A percentile compares a stretch with the other conserved stretches of the same genome.
phyloP scores from a whole-genome alignment of 1,284 basidiomycete genomes.

The Puccinia horiana region DNA sequence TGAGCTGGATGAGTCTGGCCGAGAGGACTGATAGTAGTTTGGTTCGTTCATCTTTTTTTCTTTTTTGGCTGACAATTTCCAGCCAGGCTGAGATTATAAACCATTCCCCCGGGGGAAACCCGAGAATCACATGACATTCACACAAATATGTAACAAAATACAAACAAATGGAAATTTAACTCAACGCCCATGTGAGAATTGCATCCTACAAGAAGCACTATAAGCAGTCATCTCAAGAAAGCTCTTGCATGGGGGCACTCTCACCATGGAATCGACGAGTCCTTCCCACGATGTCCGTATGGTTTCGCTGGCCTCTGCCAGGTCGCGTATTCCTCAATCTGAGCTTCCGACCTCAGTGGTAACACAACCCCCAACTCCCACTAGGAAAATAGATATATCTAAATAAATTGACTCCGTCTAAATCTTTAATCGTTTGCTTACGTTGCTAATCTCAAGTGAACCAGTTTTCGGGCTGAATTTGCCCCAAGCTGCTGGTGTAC shows the following conservation, averaged over 20 bases:
- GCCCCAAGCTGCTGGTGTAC: constrained; percentile 49
- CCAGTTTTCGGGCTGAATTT: constrained; percentile 2
- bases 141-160: not conserved
- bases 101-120: not conserved
- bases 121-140: not conserved
- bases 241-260: not conserved
- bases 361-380: constrained; percentile 47
- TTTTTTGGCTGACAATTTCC: no score
- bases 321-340: constrained; percentile 19
- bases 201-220: constrained; percentile 17
- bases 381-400: no score
- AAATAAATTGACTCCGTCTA: no score
- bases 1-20: no score
- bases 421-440: no score
- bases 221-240: not conserved
- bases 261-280: constrained; percentile 40
- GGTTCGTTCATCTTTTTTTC: no score
- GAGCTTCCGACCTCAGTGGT: constrained; percentile 1
- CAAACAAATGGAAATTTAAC: not conserved
- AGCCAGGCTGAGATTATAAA: no score
- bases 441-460: constrained; percentile 39
- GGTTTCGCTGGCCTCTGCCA: constrained; percentile 38
- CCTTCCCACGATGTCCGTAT: constrained; percentile 36
- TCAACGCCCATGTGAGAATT: constrained; percentile 39
- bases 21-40: no score